Percentiles rank a stretch among this genome's conserved stretches.
phyloP scores from a whole-genome alignment of 495 filamentous ascomycete genomes.

The Aspergillus conjunctus region DNA sequence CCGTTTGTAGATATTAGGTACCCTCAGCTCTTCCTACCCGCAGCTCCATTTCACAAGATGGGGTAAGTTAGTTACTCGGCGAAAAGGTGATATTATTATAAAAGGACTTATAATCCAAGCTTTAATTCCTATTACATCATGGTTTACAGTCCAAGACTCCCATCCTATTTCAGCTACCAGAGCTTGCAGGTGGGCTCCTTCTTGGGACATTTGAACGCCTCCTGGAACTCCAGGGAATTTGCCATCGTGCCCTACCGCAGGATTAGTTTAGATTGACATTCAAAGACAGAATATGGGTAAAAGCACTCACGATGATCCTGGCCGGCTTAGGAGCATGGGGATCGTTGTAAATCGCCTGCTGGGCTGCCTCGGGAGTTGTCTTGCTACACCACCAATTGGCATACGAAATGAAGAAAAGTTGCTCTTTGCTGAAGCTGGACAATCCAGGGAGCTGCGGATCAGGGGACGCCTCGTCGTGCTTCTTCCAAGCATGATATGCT shows the following conservation, averaged over 20 bases:
- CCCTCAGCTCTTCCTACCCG: too few species aligned
- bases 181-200: slow-evolving; percentile 71
- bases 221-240: slow-evolving; percentile 68
- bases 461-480: slow-evolving; percentile 51
- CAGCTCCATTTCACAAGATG: too few species aligned
- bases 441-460: slow-evolving; percentile 65
- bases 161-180: slow-evolving; percentile 49
- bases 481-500: slow-evolving; percentile 68
- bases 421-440: slow-evolving; percentile 65
- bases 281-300: neutral
- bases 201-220: slow-evolving; percentile 64
- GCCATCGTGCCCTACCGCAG: slow-evolving; percentile 56
- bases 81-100: too few species aligned
- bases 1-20: too few species aligned
- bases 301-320: slow-evolving; percentile 55
- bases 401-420: slow-evolving; percentile 72
- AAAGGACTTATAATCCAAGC: neutral
- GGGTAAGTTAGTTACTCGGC: neutral
- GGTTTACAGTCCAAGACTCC: neutral
- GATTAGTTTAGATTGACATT: slow-evolving; percentile 19
- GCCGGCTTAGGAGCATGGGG: slow-evolving; percentile 64
- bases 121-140: neutral
- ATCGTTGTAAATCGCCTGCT: slow-evolving; percentile 60
- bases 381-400: slow-evolving; percentile 72
- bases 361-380: slow-evolving; percentile 56